Conservation (phyloP, 495 filamentous ascomycete genomes). For the Massariosphaeria phaeospora region DNA sequence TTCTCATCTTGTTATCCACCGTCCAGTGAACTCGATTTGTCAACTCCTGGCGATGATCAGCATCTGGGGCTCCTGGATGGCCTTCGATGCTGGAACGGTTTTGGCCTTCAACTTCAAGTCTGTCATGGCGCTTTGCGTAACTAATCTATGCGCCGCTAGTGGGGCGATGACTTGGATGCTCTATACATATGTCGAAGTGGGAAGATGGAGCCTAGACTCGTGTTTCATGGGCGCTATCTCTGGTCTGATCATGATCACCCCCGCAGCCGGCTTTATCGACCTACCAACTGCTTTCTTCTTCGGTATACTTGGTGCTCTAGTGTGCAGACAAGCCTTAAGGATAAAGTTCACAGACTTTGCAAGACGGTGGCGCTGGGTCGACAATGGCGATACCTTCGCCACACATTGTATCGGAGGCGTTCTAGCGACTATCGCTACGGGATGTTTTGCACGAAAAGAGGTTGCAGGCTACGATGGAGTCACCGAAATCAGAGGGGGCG, state of each 20-base stretch:
- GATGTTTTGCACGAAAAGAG: conserved; percentile 40
- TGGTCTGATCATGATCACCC: conserved; percentile 50
- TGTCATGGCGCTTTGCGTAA: conserved; percentile 48
- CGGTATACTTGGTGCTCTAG: conserved; percentile 42
- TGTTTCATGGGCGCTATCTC: conserved; percentile 51
- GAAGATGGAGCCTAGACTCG: conserved; percentile 47
- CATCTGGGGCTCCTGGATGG: conserved; percentile 36
- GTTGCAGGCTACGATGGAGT: conserved; percentile 45
- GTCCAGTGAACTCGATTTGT: conserved; percentile 47
- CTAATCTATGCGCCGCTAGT: conserved; percentile 47
- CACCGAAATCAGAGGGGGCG: conserved; percentile 41
- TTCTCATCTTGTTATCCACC: conserved; percentile 45
- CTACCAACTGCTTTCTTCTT: conserved; percentile 46
- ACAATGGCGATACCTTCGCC: conserved; percentile 47
- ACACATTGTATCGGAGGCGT: conserved; percentile 47
- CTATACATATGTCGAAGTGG: conserved; percentile 45
- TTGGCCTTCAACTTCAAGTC: conserved; percentile 45
- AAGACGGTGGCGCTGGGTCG: conserved; percentile 41
- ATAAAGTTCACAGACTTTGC: conserved; percentile 47
- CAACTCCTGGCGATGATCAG: conserved; percentile 38
- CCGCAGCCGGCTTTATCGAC: conserved; percentile 46
- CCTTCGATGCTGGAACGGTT: conserved; percentile 46
- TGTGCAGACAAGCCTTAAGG: conserved; percentile 47
- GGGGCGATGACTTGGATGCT: conserved; percentile 48
- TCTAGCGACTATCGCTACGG: conserved; percentile 41